These are phyloP conservation scores for Phytophthora constricta DNA, from an alignment of 352 stramenopile genomes.

Conservation along the genomic window DNA sequence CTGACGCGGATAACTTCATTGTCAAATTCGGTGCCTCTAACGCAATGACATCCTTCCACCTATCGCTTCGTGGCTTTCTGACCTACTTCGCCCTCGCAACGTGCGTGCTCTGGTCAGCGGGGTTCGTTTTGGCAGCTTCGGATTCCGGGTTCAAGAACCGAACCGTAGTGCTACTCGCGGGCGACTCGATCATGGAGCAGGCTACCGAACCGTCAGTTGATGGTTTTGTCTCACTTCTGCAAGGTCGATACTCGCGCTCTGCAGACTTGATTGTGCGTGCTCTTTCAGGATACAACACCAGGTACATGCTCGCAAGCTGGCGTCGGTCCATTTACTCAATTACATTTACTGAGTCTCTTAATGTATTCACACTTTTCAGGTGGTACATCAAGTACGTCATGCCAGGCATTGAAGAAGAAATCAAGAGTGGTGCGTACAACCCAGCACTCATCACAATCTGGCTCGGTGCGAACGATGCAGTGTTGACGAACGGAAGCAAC, in stretches of 20 bases:
- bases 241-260: constrained; percentile 39
- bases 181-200: constrained; percentile 53
- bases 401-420: constrained; percentile 22
- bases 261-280: constrained; percentile 51
- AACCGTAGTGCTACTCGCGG: constrained; percentile 36
- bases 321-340: too few relatives aligned
- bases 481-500: constrained; percentile 24
- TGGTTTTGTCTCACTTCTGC: constrained; percentile 43
- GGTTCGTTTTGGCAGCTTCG: neutral
- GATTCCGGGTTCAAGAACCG: constrained; percentile 19
- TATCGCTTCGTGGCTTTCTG: neutral
- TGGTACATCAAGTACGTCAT: constrained; percentile 46
- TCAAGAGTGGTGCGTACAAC: constrained; percentile 20
- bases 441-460: constrained; percentile 32
- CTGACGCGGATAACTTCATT: too few relatives aligned
- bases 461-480: constrained; percentile 33
- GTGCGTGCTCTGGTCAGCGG: neutral
- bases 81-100: neutral
- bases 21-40: too few relatives aligned
- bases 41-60: neutral
- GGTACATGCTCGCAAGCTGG: neutral
- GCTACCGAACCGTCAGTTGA: constrained; percentile 27
- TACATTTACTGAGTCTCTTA: too few relatives aligned
- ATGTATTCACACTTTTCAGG: constrained; percentile 14
- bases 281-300: constrained; percentile 46